Percentiles rank a stretch among this genome's conserved stretches.
Evolutionary conservation across 192 early-diverging fungal species (phyloP).

Genomic region (Radiomyces spectabilis): DNA sequence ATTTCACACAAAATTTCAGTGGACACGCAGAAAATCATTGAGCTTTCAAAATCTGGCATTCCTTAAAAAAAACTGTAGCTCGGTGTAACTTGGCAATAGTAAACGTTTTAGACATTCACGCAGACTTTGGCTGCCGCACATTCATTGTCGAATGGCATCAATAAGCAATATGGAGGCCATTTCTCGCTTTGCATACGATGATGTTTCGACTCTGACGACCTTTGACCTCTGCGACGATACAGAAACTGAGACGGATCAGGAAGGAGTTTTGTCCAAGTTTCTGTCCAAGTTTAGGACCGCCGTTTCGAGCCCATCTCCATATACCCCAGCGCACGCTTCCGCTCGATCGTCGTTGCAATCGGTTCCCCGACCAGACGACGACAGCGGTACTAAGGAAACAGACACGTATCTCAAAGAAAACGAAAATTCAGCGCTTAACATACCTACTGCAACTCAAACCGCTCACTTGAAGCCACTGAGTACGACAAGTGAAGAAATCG

Average conservation of each 20-base stretch:
- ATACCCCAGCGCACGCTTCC: neutral
- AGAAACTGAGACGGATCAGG: constrained; percentile 21
- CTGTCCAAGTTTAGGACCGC: constrained; percentile 45
- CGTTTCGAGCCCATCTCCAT: constrained; percentile 6
- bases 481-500: too few species aligned
- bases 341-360: neutral
- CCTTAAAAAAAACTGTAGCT: too few species aligned
- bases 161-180: neutral
- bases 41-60: too few species aligned
- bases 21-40: too few species aligned
- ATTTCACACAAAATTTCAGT: too few species aligned
- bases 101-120: too few species aligned
- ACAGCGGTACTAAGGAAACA: neutral
- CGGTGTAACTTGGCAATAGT: too few species aligned
- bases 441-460: neutral
- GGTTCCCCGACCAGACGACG: too few species aligned
- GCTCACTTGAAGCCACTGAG: neutral
- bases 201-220: constrained; percentile 24
- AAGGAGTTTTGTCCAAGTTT: constrained; percentile 47
- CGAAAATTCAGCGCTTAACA: too few species aligned
- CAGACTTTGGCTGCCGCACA: too few species aligned
- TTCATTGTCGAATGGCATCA: too few species aligned
- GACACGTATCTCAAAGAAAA: too few species aligned
- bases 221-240: constrained; percentile 25
- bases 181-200: constrained; percentile 35